Percentiles rank a stretch among this genome's conserved stretches.
These are phyloP conservation scores for Tricholoma terreum DNA, from an alignment of 768 basidiomycete genomes.

Conservation along the genomic window DNA sequence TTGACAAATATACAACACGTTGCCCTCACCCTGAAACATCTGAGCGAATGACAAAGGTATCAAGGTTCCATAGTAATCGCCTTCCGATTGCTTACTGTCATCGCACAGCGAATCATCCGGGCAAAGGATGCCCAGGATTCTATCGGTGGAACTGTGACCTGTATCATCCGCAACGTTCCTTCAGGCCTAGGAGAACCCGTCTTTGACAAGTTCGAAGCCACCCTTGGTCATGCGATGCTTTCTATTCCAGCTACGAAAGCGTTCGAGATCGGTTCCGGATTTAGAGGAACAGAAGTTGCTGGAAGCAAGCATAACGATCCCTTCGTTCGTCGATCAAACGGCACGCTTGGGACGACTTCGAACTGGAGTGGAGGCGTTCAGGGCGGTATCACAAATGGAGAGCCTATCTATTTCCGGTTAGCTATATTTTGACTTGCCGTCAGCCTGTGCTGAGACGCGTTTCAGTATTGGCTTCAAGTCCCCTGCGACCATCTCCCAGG, in stretches of 20 bases:
- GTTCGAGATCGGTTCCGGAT: slow-evolving; percentile 97
- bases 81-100: not conserved
- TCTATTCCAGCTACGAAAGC: slow-evolving; percentile 98
- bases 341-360: slow-evolving; percentile 76
- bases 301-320: slow-evolving; percentile 93
- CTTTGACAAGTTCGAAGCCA: slow-evolving; percentile 98
- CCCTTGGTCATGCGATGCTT: slow-evolving; percentile 95
- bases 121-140: slow-evolving; percentile 91
- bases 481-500: slow-evolving; percentile 94
- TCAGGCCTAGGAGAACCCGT: slow-evolving; percentile 94
- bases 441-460: not conserved
- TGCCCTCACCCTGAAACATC: slow-evolving; percentile 91
- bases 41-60: slow-evolving; percentile 85
- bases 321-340: slow-evolving; percentile 64
- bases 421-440: slow-evolving; percentile 20
- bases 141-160: slow-evolving; percentile 97
- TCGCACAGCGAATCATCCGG: slow-evolving; percentile 80
- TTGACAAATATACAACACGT: slow-evolving; percentile 82
- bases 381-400: slow-evolving; percentile 96
- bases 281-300: slow-evolving; percentile 90
- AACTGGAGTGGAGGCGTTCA: slow-evolving; percentile 99
- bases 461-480: slow-evolving; percentile 93
- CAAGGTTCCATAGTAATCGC: not conserved
- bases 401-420: slow-evolving; percentile 96
- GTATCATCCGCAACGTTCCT: slow-evolving; percentile 89